Base-by-base conservation (phyloP, 2,329 filamentous ascomycete species). In the Davidsoniella australis region DNA sequence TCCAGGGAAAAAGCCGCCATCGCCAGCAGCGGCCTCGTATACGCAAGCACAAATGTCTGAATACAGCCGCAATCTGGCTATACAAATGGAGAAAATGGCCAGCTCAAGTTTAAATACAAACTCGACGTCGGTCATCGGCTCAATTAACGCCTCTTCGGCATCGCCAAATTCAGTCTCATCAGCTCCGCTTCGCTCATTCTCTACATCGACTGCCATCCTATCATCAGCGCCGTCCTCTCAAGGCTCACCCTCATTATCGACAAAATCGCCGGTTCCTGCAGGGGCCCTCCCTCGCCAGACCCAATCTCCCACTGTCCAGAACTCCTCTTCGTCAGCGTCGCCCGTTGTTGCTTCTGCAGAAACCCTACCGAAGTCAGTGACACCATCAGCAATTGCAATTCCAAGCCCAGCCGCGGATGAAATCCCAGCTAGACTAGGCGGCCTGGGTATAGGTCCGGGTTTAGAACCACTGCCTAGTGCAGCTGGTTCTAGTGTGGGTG, bases 41-140 rank as follows among this genome's bases (percentile, higher is more conserved):
- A 29, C 45, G 5, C 45, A 48, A 33, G 8, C 42, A 6, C 43
- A 53, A 40, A 41, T 53, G 26, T 49, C 47, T 20, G 47, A 53
- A 46, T 53, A 53, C 18, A 53, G 51, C 17, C 51, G 51, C 20
- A 53, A 23, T 37, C 33, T 53, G 43, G 47, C 47, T 9, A 24
- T 49, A 36, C 51, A 53, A 36, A 52, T 45, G 26, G 41, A 45
- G 45, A 52, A 48, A 7, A 45, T 52, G 50, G 40, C 38, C 10
- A 41, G 17, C 18, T 33, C 12, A 12, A 33, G 29, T 33, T 9
- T 33, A 12, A 9, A 33, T 33, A 33, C 29, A 12, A 33, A 33
- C 12, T 12, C 29, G 29, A 12, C 29, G 8, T 33, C 29, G 29
- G 8, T 33, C 29, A 10, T 9, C 29, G 9, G 29, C 29, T 33